Percentiles rank a stretch among this genome's conserved stretches.
These are phyloP conservation scores for Rhodotorula mucilaginosa DNA, from an alignment of 1,284 basidiomycete species.

Conservation along the genomic window DNA sequence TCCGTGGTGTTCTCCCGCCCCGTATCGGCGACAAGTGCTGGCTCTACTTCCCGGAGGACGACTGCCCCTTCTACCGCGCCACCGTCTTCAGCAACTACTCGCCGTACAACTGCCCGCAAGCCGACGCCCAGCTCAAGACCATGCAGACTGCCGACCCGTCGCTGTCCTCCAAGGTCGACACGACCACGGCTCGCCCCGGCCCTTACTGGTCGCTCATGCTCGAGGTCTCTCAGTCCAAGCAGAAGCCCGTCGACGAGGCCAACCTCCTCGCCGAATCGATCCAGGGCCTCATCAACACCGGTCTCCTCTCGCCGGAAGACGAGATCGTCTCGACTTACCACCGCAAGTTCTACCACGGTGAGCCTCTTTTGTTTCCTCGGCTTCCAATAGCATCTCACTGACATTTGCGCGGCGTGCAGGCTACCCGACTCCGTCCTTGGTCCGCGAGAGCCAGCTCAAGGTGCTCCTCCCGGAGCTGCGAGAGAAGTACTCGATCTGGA, in stretches of 20 bases:
- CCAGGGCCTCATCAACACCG: constrained; percentile 55
- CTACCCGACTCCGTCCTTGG: constrained; percentile 55
- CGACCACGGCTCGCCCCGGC: constrained; percentile 49
- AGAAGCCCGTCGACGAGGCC: constrained; percentile 54
- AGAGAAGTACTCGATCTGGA: constrained; percentile 53
- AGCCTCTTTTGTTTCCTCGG: background rate
- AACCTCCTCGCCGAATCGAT: constrained; percentile 55
- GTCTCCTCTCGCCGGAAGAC: constrained; percentile 53
- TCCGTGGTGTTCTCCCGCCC: constrained; percentile 54
- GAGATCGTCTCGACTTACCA: constrained; percentile 57
- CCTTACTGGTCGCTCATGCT: constrained; percentile 56
- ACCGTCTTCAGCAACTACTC: constrained; percentile 60
- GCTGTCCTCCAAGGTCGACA: constrained; percentile 48
- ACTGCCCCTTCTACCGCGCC: constrained; percentile 58
- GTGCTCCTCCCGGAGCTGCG: constrained; percentile 53
- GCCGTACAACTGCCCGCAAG: constrained; percentile 54
- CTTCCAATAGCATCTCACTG: background rate
- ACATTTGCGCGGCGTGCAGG: constrained; percentile 7
- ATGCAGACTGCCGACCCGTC: constrained; percentile 54
- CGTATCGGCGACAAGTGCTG: constrained; percentile 58
- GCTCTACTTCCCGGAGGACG: constrained; percentile 54
- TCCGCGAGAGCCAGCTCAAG: constrained; percentile 53
- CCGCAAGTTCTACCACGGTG: constrained; percentile 52
- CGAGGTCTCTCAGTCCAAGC: constrained; percentile 56
- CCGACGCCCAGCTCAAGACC: constrained; percentile 51